These are phyloP conservation scores for Balamuthia mandrillaris DNA, from an alignment of 208 protist species.

Conservation along the genomic window DNA sequence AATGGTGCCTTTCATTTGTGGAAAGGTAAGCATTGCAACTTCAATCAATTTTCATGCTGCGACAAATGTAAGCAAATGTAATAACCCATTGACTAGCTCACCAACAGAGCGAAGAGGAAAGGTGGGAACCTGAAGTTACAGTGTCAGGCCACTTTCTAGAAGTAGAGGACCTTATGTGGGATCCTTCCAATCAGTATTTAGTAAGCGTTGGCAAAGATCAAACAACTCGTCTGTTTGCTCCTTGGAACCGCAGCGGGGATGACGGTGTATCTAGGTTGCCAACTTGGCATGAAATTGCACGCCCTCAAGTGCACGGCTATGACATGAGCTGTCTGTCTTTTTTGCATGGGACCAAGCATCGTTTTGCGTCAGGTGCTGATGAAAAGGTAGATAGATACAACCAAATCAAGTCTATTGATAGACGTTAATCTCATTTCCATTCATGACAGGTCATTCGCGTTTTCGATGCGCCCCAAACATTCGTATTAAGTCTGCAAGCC, in stretches of 20 bases:
- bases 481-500: conserved; percentile 45
- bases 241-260: conserved; percentile 2
- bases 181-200: conserved; percentile 42
- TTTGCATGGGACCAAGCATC: conserved; percentile 31
- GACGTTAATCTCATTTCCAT: too few species aligned
- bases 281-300: conserved; percentile 66
- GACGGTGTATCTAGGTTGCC: neutral
- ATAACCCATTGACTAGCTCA: neutral
- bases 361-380: conserved; percentile 62
- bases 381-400: too few species aligned
- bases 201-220: conserved; percentile 55
- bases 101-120: neutral
- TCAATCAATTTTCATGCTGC: neutral
- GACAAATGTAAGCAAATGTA: neutral
- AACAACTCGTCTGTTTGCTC: conserved; percentile 59
- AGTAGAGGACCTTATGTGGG: conserved; percentile 52
- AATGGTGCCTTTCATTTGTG: conserved; percentile 65
- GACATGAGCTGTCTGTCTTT: conserved; percentile 63
- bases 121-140: conserved; percentile 46
- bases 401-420: too few species aligned
- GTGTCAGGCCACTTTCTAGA: conserved; percentile 53
- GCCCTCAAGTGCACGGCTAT: conserved; percentile 73
- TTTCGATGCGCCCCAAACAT: conserved; percentile 56
- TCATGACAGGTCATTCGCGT: conserved; percentile 60
- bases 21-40: neutral